A percentile compares a stretch with the other conserved stretches of the same genome.
Evolutionary conservation across 2,329 filamentous ascomycete genomes (phyloP).

Genomic region (Phialophora verrucosa): DNA sequence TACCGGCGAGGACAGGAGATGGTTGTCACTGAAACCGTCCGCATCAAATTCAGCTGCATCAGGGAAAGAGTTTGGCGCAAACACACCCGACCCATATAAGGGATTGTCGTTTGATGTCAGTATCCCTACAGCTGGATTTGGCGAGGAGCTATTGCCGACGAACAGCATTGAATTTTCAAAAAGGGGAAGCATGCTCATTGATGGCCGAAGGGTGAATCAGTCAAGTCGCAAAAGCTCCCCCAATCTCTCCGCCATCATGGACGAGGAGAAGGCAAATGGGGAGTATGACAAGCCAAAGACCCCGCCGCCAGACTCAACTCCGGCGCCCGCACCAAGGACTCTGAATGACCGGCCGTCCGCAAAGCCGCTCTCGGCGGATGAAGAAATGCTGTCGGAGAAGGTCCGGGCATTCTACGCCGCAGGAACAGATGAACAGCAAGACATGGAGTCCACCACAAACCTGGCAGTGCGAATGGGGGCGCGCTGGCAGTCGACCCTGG

Average conservation of each 20-base stretch:
- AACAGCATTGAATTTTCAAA: constrained; percentile 64
- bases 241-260: constrained; percentile 32
- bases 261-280: constrained; percentile 29
- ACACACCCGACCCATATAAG: constrained; percentile 45
- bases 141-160: constrained; percentile 57
- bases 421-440: constrained; percentile 61
- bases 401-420: constrained; percentile 69
- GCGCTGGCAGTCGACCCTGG: constrained; percentile 48
- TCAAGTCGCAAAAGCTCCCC: constrained; percentile 32
- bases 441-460: constrained; percentile 47
- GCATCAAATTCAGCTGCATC: constrained; percentile 20
- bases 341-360: constrained; percentile 49
- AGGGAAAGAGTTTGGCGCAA: constrained; percentile 21
- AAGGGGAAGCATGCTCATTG: constrained; percentile 64
- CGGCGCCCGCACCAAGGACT: constrained; percentile 42
- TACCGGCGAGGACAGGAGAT: constrained; percentile 23
- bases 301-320: background rate
- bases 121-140: constrained; percentile 58
- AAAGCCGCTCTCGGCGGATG: constrained; percentile 66
- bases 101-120: constrained; percentile 51
- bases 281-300: constrained; percentile 37
- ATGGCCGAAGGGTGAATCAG: constrained; percentile 56
- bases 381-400: constrained; percentile 66
- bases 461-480: constrained; percentile 47
- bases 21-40: constrained; percentile 26